Conservation (phyloP, 139 green algal genomes). For the Chlamydomonas asymmetrica region DNA sequence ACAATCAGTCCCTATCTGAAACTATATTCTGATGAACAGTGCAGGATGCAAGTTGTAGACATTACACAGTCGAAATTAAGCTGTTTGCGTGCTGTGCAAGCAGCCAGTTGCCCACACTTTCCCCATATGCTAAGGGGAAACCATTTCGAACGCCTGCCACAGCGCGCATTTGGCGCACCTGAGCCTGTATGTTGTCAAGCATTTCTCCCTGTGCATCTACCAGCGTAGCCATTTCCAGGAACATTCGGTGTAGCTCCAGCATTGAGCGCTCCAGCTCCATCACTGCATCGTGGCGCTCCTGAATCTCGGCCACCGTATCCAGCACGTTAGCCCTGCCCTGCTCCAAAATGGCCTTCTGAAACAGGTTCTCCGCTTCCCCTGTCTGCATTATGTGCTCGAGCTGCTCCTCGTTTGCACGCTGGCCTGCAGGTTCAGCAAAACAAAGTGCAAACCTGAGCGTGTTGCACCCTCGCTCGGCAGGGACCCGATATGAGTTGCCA, state of each 20-base stretch:
- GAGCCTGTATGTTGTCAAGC: conserved; percentile 91
- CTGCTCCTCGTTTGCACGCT: conserved; percentile 77
- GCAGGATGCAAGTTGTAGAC: too few relatives aligned
- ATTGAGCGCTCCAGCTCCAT: conserved; percentile 80
- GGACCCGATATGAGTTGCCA: too few relatives aligned
- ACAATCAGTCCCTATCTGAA: too few relatives aligned
- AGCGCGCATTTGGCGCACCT: conserved; percentile 58
- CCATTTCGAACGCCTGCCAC: too few relatives aligned
- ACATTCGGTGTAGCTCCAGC: conserved; percentile 90
- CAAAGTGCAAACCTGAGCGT: too few relatives aligned
- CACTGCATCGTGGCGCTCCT: conserved; percentile 84
- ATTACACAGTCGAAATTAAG: too few relatives aligned
- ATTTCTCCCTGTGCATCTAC: conserved; percentile 87
- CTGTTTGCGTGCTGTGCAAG: too few relatives aligned
- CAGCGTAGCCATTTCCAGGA: conserved; percentile 97
- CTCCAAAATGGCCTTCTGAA: conserved; percentile 96
- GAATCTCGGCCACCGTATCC: conserved; percentile 95
- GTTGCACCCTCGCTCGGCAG: too few relatives aligned
- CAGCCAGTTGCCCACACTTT: too few relatives aligned
- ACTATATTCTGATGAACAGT: too few relatives aligned
- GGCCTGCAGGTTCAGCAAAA: conserved; percentile 52
- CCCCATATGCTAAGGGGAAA: too few relatives aligned
- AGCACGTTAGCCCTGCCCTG: conserved; percentile 75
- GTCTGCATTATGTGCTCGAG: conserved; percentile 91
- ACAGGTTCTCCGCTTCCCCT: conserved; percentile 93